Evolutionary conservation across 2,329 filamentous ascomycete genomes (phyloP), one percentile per base, ranked within the genome.

Genomic region (Aspergillus brunneoviolaceus): DNA sequence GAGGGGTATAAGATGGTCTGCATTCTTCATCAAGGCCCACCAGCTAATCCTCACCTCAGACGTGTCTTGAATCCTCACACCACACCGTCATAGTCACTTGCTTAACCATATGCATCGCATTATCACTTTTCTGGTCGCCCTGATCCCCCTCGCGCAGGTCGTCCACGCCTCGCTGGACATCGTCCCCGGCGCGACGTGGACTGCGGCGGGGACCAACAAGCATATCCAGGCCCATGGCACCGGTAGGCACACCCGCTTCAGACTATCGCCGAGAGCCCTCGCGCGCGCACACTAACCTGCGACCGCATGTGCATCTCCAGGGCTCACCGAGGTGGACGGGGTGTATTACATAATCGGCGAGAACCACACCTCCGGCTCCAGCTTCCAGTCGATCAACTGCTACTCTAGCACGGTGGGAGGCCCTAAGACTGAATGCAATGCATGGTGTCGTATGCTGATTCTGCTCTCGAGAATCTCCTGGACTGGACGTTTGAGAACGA

Each of bases 261-360:
- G 7, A 29, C 33, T 16, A 16, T 16, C 10, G 14, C 4, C 33
- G 10, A 35, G 33, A 35, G 5, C 1, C 11, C 33, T 16, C 10
- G 10, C 33, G 33, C 14, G 33, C 5, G 33, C 11, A 12, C n/a
- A 9, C 39, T 16, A 19, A 45, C 16, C 3, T 12, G 5, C 7
- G 14, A n/a, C 27, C 27, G 7, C 27, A 45, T 45, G 39, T 0
- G 12, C 10, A 12, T 12, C 33, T n/a, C 7, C 7, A 63, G 61
- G 57, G 9, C 60, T 89, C n/a, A 82, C 88, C 67, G 77, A 84
- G 65, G 83, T 84, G 1, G 79, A 80, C 49, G 79, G 77, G 10
- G 83, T 81, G 0, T 90, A 85, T 76, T 90, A 90, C 75, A 82
- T 87, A 75, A 84, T 89, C 35, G 88, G 88, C 16, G 88, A 90